phyloP scores from a whole-genome alignment of 164 flowering plant species.

The Malania oleifera region DNA sequence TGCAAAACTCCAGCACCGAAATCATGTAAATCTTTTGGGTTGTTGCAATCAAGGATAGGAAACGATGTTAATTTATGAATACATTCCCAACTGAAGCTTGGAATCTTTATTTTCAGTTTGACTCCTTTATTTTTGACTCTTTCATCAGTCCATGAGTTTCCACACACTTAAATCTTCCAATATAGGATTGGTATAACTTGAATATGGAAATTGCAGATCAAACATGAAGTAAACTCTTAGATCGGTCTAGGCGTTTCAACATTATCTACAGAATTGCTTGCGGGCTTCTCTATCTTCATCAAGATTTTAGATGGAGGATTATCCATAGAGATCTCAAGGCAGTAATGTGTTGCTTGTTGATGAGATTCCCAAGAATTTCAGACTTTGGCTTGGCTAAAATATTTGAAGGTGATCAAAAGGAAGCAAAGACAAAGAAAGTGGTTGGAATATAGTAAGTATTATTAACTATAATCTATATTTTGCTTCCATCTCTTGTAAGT shows the following conservation, averaged over 20 bases:
- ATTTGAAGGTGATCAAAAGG: slow-evolving; percentile 12
- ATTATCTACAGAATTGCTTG: slow-evolving; percentile 19
- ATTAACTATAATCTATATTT: neutral
- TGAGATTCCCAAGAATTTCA: slow-evolving; percentile 26
- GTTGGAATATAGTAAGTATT: slow-evolving; percentile 32
- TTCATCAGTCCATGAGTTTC: too few species aligned
- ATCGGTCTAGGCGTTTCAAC: slow-evolving; percentile 12
- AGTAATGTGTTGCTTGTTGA: slow-evolving; percentile 31
- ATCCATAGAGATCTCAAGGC: slow-evolving; percentile 33
- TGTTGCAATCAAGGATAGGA: slow-evolving; percentile 20
- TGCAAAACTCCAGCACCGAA: slow-evolving; percentile 28
- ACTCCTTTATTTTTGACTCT: too few species aligned
- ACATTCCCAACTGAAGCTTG: slow-evolving; percentile 24
- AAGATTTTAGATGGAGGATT: slow-evolving; percentile 16
- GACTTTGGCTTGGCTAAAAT: slow-evolving; percentile 37
- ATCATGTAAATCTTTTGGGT: slow-evolving; percentile 22
- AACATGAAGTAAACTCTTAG: slow-evolving; percentile 1
- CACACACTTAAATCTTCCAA: too few species aligned
- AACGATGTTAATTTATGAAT: slow-evolving; percentile 22
- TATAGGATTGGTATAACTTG: too few species aligned
- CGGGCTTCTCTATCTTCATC: slow-evolving; percentile 24
- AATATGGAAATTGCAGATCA: neutral
- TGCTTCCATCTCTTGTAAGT: too few species aligned
- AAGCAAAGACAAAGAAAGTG: slow-evolving; percentile 17
- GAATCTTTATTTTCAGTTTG: slow-evolving; percentile 19